A percentile compares a stretch with the other conserved stretches of the same genome.
Conservation (phyloP, 108 stramenopile genomes). For the Pelagomonas calceolata region DNA sequence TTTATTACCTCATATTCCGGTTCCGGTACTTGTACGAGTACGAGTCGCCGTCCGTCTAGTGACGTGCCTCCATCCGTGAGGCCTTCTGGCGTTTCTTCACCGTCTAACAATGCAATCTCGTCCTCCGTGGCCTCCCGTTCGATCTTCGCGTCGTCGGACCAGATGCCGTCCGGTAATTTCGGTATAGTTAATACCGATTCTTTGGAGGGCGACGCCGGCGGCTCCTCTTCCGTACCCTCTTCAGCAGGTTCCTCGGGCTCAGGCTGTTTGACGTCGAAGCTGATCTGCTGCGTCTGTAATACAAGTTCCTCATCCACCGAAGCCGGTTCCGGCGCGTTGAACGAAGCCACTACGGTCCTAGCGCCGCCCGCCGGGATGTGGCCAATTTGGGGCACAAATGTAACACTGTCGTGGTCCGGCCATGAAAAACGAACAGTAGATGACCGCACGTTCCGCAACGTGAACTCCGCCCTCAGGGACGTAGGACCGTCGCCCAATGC, state of each 20-base stretch:
- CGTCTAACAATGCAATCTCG: not conserved
- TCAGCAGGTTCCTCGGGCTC: too few relatives aligned
- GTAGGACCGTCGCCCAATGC: not conserved
- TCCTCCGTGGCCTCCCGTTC: not conserved
- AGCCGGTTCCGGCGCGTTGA: conserved; percentile 11
- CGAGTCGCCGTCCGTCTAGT: conserved; percentile 22
- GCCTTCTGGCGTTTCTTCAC: conserved; percentile 3
- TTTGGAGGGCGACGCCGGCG: not conserved
- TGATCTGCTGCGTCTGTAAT: not conserved
- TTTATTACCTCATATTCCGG: conserved; percentile 6
- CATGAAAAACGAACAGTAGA: conserved; percentile 27
- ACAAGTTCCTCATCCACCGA: not conserved
- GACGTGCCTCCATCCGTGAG: conserved; percentile 13
- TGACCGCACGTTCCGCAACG: conserved; percentile 10
- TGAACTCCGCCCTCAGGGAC: conserved; percentile 12
- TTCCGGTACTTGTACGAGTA: conserved; percentile 27
- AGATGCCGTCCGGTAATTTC: too few relatives aligned
- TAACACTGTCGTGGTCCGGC: conserved; percentile 14
- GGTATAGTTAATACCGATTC: too few relatives aligned
- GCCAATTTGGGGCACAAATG: conserved; percentile 26
- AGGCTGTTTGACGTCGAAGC: too few relatives aligned
- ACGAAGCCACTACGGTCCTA: conserved; percentile 23
- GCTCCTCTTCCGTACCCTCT: conserved; percentile 28
- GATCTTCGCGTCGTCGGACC: not conserved
- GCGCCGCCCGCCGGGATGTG: conserved; percentile 26